These are phyloP conservation scores for Laburnicola sp. DNA, from an alignment of 2,329 filamentous ascomycete genomes.

Conservation along the genomic window DNA sequence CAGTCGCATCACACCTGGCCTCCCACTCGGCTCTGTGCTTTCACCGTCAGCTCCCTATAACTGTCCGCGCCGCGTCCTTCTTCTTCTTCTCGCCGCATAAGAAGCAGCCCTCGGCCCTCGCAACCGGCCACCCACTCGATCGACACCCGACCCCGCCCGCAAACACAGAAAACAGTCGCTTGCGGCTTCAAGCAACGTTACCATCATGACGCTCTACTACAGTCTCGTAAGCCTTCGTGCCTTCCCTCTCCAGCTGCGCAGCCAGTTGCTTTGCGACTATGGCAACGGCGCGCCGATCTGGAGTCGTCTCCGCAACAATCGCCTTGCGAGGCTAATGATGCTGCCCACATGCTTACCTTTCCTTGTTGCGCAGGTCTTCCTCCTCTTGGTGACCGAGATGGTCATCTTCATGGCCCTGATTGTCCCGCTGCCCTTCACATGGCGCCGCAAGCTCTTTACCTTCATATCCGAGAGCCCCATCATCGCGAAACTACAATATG, in stretches of 20 bases:
- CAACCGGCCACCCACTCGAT: constrained; percentile 16
- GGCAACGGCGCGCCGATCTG: constrained; percentile 11
- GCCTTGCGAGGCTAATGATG: constrained; percentile 5
- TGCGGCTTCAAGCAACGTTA: constrained; percentile 33
- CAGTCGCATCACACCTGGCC: constrained; percentile 20
- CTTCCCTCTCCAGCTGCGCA: neutral
- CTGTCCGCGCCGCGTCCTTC: constrained; percentile 7
- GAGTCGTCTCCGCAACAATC: constrained; percentile 12
- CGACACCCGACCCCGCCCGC: constrained; percentile 24
- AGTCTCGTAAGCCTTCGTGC: constrained; percentile 57
- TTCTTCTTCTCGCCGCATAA: constrained; percentile 22
- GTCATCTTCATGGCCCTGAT: constrained; percentile 76
- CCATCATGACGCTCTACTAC: constrained; percentile 71
- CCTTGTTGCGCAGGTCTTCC: constrained; percentile 67
- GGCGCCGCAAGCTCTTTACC: constrained; percentile 85
- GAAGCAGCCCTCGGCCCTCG: constrained; percentile 19
- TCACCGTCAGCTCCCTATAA: constrained; percentile 1
- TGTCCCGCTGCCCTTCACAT: constrained; percentile 83
- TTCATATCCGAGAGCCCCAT: constrained; percentile 90
- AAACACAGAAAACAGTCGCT: constrained; percentile 20
- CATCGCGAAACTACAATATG: constrained; percentile 94
- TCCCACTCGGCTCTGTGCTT: neutral
- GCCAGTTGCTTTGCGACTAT: neutral
- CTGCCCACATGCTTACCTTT: constrained; percentile 34
- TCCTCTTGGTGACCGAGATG: constrained; percentile 83